Percentiles rank a stretch among this genome's conserved stretches.
These are phyloP conservation scores for Trichomonas vaginalis DNA, from an alignment of 208 protist species.

Conservation along the genomic window DNA sequence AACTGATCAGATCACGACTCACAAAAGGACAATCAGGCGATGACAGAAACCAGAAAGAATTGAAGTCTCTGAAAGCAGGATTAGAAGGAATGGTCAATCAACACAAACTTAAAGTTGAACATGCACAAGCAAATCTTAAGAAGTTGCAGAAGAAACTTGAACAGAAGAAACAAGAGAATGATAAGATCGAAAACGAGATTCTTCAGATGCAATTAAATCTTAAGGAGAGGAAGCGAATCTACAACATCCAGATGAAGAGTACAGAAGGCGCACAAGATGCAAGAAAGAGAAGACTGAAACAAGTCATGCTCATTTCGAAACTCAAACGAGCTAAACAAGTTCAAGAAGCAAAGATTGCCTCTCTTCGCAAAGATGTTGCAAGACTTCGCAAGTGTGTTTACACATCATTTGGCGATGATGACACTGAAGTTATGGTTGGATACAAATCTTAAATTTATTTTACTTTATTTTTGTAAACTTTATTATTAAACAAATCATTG, in stretches of 20 bases:
- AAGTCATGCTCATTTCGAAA: conserved; percentile 1
- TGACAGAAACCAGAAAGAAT: not conserved
- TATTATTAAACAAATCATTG: too few species aligned
- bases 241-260: conserved; percentile 2
- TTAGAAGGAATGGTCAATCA: not conserved
- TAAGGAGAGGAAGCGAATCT: conserved; percentile 1
- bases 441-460: not conserved
- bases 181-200: conserved; percentile 16
- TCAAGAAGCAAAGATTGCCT: not conserved
- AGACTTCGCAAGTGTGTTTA: not conserved
- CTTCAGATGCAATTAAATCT: not conserved
- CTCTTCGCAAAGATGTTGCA: not conserved
- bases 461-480: not conserved
- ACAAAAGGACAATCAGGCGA: not conserved
- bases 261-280: not conserved
- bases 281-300: not conserved
- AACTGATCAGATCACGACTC: not conserved
- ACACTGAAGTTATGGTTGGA: not conserved
- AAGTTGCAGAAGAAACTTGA: not conserved
- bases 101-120: not conserved
- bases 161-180: not conserved
- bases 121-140: not conserved
- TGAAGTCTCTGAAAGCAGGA: not conserved
- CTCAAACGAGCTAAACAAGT: not conserved
- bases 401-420: conserved; percentile 11